phyloP scores from a whole-genome alignment of 2,329 filamentous ascomycete species.

The Cercospora brassicicola region DNA sequence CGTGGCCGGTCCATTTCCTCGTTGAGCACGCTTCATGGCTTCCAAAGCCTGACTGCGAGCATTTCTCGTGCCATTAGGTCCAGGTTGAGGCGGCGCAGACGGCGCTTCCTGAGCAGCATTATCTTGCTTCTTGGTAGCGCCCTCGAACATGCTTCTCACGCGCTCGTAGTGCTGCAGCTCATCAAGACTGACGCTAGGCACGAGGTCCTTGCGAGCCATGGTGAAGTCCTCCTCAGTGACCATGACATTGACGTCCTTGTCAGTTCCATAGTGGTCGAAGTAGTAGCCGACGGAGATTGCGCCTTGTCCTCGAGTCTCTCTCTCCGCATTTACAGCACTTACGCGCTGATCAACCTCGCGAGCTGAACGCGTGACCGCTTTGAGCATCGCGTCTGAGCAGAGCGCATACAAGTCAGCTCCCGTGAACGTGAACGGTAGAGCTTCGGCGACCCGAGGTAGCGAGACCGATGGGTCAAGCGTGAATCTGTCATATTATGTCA shows the following conservation, averaged over 20 bases:
- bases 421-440: conserved; percentile 91
- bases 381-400: conserved; percentile 97
- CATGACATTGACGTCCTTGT: conserved; percentile 80
- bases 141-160: conserved; percentile 81
- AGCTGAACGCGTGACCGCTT: conserved; percentile 91
- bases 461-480: conserved; percentile 77
- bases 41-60: conserved; percentile 18
- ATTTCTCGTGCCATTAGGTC: conserved; percentile 7
- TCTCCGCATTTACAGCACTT: conserved; percentile 60
- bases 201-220: conserved; percentile 76
- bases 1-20: conserved; percentile 1
- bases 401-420: conserved; percentile 96
- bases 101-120: conserved; percentile 26
- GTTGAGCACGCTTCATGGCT: conserved; percentile 22
- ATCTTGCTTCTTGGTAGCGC: conserved; percentile 48
- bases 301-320: conserved; percentile 29
- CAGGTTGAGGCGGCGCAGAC: not conserved
- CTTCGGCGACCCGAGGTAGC: conserved; percentile 69
- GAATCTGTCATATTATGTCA: conserved; percentile 60
- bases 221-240: conserved; percentile 88
- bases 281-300: conserved; percentile 82
- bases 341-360: conserved; percentile 81
- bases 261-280: conserved; percentile 86
- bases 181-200: conserved; percentile 90
- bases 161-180: conserved; percentile 88